phyloP scores from a whole-genome alignment of 2,329 filamentous ascomycete genomes.

The Fusarium falciforme region DNA sequence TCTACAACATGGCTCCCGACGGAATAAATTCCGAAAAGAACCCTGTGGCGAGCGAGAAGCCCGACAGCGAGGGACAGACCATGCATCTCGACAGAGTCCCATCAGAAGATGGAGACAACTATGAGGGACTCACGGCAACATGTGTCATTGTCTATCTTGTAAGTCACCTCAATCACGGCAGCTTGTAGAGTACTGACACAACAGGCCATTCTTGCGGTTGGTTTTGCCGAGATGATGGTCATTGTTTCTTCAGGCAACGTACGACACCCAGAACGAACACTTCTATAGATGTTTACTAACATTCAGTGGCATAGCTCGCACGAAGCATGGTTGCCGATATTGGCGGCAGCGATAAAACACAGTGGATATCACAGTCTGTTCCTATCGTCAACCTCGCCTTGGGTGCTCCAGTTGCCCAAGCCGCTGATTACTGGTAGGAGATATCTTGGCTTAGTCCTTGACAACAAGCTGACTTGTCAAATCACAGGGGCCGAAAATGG shows the following conservation, averaged over 20 bases:
- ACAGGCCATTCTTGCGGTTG: not conserved
- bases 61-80: not conserved
- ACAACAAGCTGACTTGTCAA: not conserved
- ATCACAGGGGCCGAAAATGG: not conserved
- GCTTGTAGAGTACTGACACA: not conserved
- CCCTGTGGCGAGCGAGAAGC: not conserved
- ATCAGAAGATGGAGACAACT: not conserved
- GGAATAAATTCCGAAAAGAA: not conserved
- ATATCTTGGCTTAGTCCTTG: not conserved
- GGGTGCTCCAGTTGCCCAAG: not conserved
- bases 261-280: not conserved
- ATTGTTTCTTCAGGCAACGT: not conserved
- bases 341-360: not conserved
- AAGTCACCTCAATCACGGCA: not conserved
- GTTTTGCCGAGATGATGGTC: not conserved
- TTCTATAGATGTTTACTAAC: not conserved
- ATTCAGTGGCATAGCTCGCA: not conserved
- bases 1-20: not conserved
- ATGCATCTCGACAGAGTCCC: not conserved
- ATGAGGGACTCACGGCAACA: not conserved
- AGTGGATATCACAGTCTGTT: not conserved
- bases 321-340: not conserved
- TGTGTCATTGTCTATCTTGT: not conserved
- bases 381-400: not conserved
- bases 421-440: not conserved